phyloP scores from a whole-genome alignment of 805 yeast genomes.

The Sugiyamaella valdiviana region DNA sequence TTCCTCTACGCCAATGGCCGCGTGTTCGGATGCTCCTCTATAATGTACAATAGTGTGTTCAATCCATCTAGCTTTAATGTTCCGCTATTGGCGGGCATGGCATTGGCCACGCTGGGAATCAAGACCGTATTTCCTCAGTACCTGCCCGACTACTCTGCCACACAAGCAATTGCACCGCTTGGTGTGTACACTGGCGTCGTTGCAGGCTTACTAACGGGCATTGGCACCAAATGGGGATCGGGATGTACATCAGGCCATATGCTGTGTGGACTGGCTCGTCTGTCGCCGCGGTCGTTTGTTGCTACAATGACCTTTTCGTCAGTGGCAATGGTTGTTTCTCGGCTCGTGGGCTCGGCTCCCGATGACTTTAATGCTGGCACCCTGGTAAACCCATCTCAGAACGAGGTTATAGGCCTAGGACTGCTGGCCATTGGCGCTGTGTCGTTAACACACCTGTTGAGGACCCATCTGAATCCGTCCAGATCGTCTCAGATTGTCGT shows the following conservation, averaged over 20 bases:
- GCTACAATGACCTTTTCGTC: slow-evolving; percentile 39
- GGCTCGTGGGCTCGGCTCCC: slow-evolving; percentile 17
- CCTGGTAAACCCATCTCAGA: slow-evolving; percentile 14
- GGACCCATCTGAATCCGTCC: slow-evolving; percentile 4
- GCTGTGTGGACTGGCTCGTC: slow-evolving; percentile 45
- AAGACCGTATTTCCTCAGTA: slow-evolving; percentile 28
- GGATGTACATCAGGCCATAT: slow-evolving; percentile 56
- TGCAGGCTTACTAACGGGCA: slow-evolving; percentile 42
- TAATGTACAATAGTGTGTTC: slow-evolving; percentile 31
- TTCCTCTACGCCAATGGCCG: slow-evolving; percentile 37
- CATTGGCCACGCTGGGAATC: slow-evolving; percentile 26
- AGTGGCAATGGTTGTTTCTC: slow-evolving; percentile 31
- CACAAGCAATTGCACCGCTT: slow-evolving; percentile 6
- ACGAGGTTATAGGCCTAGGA: not conserved
- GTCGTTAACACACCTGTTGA: not conserved
- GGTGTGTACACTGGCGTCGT: slow-evolving; percentile 14
- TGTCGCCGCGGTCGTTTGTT: slow-evolving; percentile 39
- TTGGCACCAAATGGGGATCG: slow-evolving; percentile 43
- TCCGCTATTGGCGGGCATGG: slow-evolving; percentile 36
- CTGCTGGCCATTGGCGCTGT: slow-evolving; percentile 5
- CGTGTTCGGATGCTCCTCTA: slow-evolving; percentile 44
- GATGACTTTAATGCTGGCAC: slow-evolving; percentile 11
- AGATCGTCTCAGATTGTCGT: slow-evolving; percentile 14
- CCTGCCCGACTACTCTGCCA: slow-evolving; percentile 22
- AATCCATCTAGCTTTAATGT: slow-evolving; percentile 26